Base-by-base conservation (phyloP, 768 basidiomycete species). In the Rhodosporidiobolus sp. region DNA sequence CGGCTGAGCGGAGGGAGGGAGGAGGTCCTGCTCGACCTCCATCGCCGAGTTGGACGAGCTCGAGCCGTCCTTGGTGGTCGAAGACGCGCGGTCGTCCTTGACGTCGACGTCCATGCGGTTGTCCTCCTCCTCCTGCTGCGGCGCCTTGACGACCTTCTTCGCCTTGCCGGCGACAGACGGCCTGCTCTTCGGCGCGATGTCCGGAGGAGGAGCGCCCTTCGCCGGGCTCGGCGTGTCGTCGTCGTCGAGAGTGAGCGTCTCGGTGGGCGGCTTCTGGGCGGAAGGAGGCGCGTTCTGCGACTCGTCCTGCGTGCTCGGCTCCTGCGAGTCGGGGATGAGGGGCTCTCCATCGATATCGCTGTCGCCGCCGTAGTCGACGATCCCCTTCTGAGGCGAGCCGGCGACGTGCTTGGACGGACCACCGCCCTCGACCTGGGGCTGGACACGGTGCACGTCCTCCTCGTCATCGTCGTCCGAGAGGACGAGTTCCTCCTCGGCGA, bases 261-360 rank as follows among this genome's bases (percentile, higher is more conserved):
- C 50, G 9, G n/a, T 6, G 30, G 30, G 19, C 28, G 19, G 53
- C 53, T 20, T 30, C 28, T 30, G 30, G 14, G 53, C 30, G 17
- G 30, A 20, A 0, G 22, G 46, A 26, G 30, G 73, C 68, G 32
- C 22, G 69, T 53, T 12, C 46, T 24, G 17, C 58, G 38, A 69
- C 69, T 79, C 62, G 77, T 76, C 70, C 79, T 82, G 19, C 77
- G 76, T 62, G 67, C 67, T 24, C 32, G 26, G 26, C 5, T 46
- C 46, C 8, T 30, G 32, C 38, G 32, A 62, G 45, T 30, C 26
- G n/a, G 19, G 4, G 16, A 54, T 3, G 28, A 19, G 0, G 1
- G 45, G 53, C 50, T n/a, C 19, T 9, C n/a, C n/a, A 11, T 52
- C 22, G 50, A 52, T 32, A 19, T 16, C 20, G 22, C 8, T 24